Evolutionary conservation across 140 eudicot species (phyloP), one percentile per base, ranked within the genome.

Genomic region (Oenanthe javanica): DNA sequence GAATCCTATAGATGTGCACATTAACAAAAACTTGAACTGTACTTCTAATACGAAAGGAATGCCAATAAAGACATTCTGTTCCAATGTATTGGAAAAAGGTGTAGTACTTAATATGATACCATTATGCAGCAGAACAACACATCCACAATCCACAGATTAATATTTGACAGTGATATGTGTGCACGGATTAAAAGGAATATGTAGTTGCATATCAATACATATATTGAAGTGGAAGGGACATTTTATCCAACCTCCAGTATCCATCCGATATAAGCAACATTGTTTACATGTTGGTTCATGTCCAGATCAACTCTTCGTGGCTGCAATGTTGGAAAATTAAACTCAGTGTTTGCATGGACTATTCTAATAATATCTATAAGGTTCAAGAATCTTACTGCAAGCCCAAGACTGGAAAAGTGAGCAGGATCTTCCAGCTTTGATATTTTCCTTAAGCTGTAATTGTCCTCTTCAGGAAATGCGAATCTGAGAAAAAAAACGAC

Each of bases 251-350:
- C 98, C 97, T 93, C 98, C 55, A 93, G 87, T 81, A 91, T 87
- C 89, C 91, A 88, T 72, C 91, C 91, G 31, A 85, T 88, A 81
- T 86, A 88, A 77, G 89, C 80, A 48, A 88, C 89, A 36, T 88
- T 88, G 88, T 88, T 88, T 47, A 88, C 92, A 84, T 88, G 92
- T 77, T 86, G 84, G 85, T 86, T 88, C 97, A 93, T 91, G 89
- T 93, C 98, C 84, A 93, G 82, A 87, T 93, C 98, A 71, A 88
- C 89, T 93, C 98, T 87, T 82, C 98, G 83, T 48, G 98, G 97
- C 98, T 93, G 86, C 61, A 72, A 72, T 42, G 57, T 84, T 36
- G 31, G 36, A 38, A 66, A 21, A 31, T 31, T 31, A 31, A 31
- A 45, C 54, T 40, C 15, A 72, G 31, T 43, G 19, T 69, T 47